Evolutionary conservation across 2,329 filamentous ascomycete species (phyloP), one percentile per base, ranked within the genome.

Genomic region (Cryphonectria naterciae): DNA sequence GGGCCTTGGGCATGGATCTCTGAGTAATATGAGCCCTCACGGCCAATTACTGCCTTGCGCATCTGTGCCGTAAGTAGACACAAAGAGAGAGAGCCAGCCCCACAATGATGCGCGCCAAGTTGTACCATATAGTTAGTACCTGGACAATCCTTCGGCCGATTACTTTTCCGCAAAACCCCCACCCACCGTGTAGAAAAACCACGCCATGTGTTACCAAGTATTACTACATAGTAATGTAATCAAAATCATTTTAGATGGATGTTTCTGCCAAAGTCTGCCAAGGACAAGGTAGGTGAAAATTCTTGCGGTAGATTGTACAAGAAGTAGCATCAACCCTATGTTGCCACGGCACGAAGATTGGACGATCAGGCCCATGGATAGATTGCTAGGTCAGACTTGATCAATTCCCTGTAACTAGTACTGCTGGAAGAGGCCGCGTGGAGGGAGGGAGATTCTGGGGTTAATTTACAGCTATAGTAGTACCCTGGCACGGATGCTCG

Each of bases 191-290:
- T 11, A 49, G 41, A 32, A 22, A 11, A n/a, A 22, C 22, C 46
- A 49, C 46, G 46, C 46, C 46, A 49, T 49, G 46, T n/a, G 19
- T 11, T n/a, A n/a, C 22, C 6, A 22, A 22, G 22, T 49, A 49
- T 49, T n/a, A n/a, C 46, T 49, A 49, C 46, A 49, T n/a, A 49
- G 46, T 49, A n/a, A n/a, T 49, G 46, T 49, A n/a, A 49, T n/a
- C 2, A 22, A n/a, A 49, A 49, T n/a, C 46, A n/a, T 3, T 11
- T 10, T n/a, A 11, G 22, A n/a, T 11, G 22, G 0, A 49, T 49
- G 6, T n/a, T n/a, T 49, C 19, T 49, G 22, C 46, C 22, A 49
- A 49, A 3, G 19, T 49, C 46, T 49, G 46, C 7, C 46, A 49
- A 49, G 46, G 46, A 49, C 22, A 49, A 49, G 46, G 46, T 1